phyloP scores from a whole-genome alignment of 768 basidiomycete genomes.

The Suillus weaverae region DNA sequence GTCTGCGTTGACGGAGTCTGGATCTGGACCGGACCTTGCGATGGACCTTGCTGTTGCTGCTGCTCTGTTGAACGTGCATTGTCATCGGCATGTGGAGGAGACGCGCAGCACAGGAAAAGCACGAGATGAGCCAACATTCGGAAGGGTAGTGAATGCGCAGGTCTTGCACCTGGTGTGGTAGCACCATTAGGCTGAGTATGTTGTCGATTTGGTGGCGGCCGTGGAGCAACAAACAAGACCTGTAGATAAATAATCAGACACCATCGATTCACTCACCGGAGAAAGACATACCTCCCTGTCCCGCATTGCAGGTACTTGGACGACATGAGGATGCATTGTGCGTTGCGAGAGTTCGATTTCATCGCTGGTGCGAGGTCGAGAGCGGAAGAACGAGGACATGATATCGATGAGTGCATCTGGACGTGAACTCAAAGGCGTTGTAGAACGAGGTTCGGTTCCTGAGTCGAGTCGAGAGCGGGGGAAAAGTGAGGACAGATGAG shows the following conservation, averaged over 20 bases:
- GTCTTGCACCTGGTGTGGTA: neutral
- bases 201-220: too few relatives aligned
- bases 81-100: neutral
- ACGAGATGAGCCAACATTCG: too few relatives aligned
- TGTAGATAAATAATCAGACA: too few relatives aligned
- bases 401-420: neutral
- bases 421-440: neutral
- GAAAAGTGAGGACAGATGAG: too few relatives aligned
- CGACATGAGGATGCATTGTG: neutral
- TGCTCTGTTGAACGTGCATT: too few relatives aligned
- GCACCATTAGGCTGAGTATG: neutral
- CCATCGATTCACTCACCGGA: too few relatives aligned
- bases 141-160: neutral
- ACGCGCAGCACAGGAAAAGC: neutral
- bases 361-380: neutral
- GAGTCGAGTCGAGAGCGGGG: too few relatives aligned
- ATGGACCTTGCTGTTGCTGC: too few relatives aligned
- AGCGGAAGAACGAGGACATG: neutral
- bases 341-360: neutral
- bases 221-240: too few relatives aligned
- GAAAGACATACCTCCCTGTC: neutral
- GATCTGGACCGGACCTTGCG: too few relatives aligned
- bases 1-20: too few relatives aligned
- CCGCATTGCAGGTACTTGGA: neutral
- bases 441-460: neutral